A percentile compares a stretch with the other conserved stretches of the same genome.
These are phyloP conservation scores for Zancudomyces culisetae DNA, from an alignment of 371 early-diverging fungal species.

Conservation along the genomic window DNA sequence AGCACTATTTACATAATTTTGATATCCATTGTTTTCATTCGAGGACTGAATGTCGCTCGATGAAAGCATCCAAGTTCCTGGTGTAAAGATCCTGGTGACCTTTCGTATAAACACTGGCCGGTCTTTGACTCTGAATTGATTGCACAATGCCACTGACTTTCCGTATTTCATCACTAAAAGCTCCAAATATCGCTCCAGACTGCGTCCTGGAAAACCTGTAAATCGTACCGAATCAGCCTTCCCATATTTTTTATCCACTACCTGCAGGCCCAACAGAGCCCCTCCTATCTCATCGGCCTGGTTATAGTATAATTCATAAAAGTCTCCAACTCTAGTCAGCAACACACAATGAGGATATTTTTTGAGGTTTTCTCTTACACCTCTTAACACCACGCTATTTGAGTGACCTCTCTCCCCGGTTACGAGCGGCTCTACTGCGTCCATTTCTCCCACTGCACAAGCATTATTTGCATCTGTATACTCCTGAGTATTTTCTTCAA, in stretches of 20 bases:
- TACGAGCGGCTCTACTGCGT: too few species aligned
- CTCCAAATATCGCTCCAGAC: conserved; percentile 55
- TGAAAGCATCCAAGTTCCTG: conserved; percentile 70
- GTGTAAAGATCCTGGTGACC: conserved; percentile 66
- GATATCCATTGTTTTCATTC: neutral
- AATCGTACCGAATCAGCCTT: conserved; percentile 22
- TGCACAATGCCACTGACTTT: conserved; percentile 65
- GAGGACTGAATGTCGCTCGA: conserved; percentile 17
- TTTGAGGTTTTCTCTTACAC: conserved; percentile 40
- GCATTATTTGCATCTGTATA: too few species aligned
- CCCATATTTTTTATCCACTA: conserved; percentile 27
- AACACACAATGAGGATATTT: conserved; percentile 57
- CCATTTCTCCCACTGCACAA: too few species aligned
- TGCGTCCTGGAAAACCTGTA: conserved; percentile 57
- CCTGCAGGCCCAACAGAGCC: conserved; percentile 38
- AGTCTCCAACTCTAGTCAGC: conserved; percentile 78
- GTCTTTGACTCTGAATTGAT: conserved; percentile 43
- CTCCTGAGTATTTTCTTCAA: too few species aligned
- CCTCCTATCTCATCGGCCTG: conserved; percentile 50
- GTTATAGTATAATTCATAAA: conserved; percentile 75
- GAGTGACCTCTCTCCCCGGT: too few species aligned
- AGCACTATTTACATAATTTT: neutral
- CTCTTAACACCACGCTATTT: conserved; percentile 16
- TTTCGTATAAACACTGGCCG: conserved; percentile 33
- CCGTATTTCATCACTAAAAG: conserved; percentile 45